phyloP scores from a whole-genome alignment of 345 rosid genomes.

The Camelina hispida region DNA sequence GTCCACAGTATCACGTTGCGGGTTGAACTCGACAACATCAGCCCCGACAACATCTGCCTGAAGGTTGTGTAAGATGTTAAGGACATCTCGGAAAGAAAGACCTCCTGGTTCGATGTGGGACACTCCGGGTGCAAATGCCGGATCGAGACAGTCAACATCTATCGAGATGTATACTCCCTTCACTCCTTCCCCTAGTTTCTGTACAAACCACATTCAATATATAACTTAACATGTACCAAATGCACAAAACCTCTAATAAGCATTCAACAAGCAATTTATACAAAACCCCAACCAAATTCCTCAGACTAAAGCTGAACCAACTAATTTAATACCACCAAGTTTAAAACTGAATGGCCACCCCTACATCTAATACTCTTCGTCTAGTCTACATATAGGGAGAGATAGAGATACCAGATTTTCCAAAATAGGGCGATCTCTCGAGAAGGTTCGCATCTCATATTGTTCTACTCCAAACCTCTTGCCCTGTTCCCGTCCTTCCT shows the following conservation, averaged over 20 bases:
- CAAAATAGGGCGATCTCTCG: constrained; percentile 68
- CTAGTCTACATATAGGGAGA: neutral
- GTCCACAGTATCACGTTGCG: constrained; percentile 97
- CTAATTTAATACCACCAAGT: neutral
- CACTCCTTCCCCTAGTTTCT: constrained; percentile 97
- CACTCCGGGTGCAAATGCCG: constrained; percentile 98
- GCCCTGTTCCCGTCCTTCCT: constrained; percentile 93
- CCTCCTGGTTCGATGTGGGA: constrained; percentile 99
- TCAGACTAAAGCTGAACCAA: neutral
- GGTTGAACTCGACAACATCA: constrained; percentile 96
- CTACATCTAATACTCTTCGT: neutral
- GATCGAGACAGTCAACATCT: constrained; percentile 96
- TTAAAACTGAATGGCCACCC: neutral
- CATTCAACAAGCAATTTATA: neutral
- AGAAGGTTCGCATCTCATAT: constrained; percentile 91
- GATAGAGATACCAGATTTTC: constrained; percentile 74
- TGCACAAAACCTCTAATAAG: neutral
- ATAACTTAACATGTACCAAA: neutral
- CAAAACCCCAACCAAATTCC: neutral
- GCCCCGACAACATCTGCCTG: constrained; percentile 88
- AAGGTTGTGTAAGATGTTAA: constrained; percentile 87
- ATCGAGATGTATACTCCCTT: constrained; percentile 90
- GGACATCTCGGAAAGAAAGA: constrained; percentile 90
- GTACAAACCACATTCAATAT: constrained; percentile 37
- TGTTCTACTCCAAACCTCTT: constrained; percentile 95